Evolutionary conservation across 2,329 filamentous ascomycete genomes (phyloP).

Genomic region (Ascocoryne sarcoides): DNA sequence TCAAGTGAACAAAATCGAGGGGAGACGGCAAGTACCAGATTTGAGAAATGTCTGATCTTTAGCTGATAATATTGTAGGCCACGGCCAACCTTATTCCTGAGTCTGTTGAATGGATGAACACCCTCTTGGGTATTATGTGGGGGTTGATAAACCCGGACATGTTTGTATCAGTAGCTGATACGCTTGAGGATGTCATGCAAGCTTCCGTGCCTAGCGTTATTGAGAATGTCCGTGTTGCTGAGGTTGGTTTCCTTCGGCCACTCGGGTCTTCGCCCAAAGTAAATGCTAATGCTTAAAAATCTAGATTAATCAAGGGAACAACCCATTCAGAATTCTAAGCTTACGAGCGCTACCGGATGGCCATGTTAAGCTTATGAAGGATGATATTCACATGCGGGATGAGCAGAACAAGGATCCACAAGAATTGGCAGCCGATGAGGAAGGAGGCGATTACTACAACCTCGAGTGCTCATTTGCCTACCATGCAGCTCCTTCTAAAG

Average conservation of each 20-base stretch:
- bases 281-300: too few species aligned
- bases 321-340: conserved; percentile 81
- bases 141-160: conserved; percentile 90
- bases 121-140: conserved; percentile 76
- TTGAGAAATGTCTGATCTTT: neutral
- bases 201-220: conserved; percentile 85
- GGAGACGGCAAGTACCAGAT: conserved; percentile 47
- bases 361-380: conserved; percentile 73
- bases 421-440: conserved; percentile 79
- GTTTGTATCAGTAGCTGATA: conserved; percentile 85
- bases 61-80: conserved; percentile 37
- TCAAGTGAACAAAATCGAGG: conserved; percentile 77
- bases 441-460: conserved; percentile 89
- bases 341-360: conserved; percentile 76
- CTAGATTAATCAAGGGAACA: conserved; percentile 88
- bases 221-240: conserved; percentile 88
- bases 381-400: conserved; percentile 70
- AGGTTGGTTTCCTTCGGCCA: too few species aligned
- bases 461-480: conserved; percentile 86
- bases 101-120: conserved; percentile 95
- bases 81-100: conserved; percentile 85
- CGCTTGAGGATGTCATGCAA: conserved; percentile 91
- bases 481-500: conserved; percentile 65
- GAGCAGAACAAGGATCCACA: conserved; percentile 75
- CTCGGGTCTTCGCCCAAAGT: too few species aligned